A percentile compares a stretch with the other conserved stretches of the same genome.
These are phyloP conservation scores for Euphorbia corollata DNA, from an alignment of 441 rosid genomes.

Conservation along the genomic window DNA sequence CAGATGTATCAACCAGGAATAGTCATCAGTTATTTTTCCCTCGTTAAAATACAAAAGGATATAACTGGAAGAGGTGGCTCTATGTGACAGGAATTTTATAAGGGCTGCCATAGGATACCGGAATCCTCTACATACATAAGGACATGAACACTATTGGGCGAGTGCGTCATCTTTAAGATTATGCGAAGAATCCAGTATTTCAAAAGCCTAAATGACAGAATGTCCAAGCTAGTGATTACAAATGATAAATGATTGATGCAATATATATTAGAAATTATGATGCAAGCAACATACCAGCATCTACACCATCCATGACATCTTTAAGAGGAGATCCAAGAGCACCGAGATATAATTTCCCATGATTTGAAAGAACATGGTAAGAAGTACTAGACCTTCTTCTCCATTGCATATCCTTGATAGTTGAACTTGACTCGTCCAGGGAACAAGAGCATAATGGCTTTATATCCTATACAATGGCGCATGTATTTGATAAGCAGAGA, in stretches of 20 bases:
- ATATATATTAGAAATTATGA: background rate
- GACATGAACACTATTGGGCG: background rate
- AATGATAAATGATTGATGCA: background rate
- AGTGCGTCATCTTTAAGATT: background rate
- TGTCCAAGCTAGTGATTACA: background rate
- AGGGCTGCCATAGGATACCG: background rate
- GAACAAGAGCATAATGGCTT: conserved; percentile 44
- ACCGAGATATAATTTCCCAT: conserved; percentile 52
- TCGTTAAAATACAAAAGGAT: background rate
- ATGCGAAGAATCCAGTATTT: background rate
- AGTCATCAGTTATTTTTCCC: background rate
- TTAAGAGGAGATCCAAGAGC: conserved; percentile 35
- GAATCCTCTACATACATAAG: background rate
- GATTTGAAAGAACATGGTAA: conserved; percentile 49
- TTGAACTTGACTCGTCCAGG: conserved; percentile 39
- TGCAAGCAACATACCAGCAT: conserved; percentile 52
- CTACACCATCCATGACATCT: conserved; percentile 54
- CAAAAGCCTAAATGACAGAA: background rate
- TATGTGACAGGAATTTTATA: background rate
- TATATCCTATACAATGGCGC: conserved; percentile 28
- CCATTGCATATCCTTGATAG: conserved; percentile 63
- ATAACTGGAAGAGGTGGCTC: background rate
- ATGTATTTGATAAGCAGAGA: background rate
- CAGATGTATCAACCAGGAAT: background rate
- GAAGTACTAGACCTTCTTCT: conserved; percentile 43